These are phyloP conservation scores for Sedum album DNA, from an alignment of 164 flowering plant genomes.

Conservation along the genomic window DNA sequence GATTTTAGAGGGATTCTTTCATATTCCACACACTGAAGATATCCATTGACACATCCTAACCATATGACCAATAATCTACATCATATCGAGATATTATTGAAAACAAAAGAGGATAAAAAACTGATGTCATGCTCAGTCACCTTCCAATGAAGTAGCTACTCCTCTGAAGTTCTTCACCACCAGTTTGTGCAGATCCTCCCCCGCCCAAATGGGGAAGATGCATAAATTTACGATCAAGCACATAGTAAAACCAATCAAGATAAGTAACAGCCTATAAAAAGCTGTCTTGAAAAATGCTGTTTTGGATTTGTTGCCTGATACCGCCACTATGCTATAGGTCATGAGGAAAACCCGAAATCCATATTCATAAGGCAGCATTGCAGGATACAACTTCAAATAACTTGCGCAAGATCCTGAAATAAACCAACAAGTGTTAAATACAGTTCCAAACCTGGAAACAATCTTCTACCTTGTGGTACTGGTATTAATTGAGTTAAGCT, in stretches of 20 bases:
- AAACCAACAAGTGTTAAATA: neutral
- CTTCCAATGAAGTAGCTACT: slow-evolving; percentile 68
- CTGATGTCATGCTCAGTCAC: slow-evolving; percentile 16
- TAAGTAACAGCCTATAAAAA: slow-evolving; percentile 54
- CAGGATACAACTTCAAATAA: slow-evolving; percentile 55
- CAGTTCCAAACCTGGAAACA: neutral
- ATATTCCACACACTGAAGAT: slow-evolving; percentile 63
- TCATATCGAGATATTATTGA: neutral
- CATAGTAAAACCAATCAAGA: slow-evolving; percentile 64
- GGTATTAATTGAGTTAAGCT: neutral
- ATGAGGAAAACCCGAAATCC: slow-evolving; percentile 84
- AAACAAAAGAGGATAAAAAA: neutral
- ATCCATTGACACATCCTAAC: slow-evolving; percentile 66
- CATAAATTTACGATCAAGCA: slow-evolving; percentile 49
- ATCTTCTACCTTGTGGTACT: neutral
- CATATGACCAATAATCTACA: slow-evolving; percentile 1
- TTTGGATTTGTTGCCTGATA: slow-evolving; percentile 46
- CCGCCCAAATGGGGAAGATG: slow-evolving; percentile 88
- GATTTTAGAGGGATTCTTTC: slow-evolving; percentile 68
- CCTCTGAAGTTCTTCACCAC: slow-evolving; percentile 69
- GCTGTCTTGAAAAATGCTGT: slow-evolving; percentile 45
- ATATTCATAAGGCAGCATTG: slow-evolving; percentile 79
- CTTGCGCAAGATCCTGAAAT: slow-evolving; percentile 46
- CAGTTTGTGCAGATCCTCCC: slow-evolving; percentile 79
- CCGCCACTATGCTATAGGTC: slow-evolving; percentile 70